phyloP scores from a whole-genome alignment of 495 filamentous ascomycete genomes.

The Patellaria atrata region DNA sequence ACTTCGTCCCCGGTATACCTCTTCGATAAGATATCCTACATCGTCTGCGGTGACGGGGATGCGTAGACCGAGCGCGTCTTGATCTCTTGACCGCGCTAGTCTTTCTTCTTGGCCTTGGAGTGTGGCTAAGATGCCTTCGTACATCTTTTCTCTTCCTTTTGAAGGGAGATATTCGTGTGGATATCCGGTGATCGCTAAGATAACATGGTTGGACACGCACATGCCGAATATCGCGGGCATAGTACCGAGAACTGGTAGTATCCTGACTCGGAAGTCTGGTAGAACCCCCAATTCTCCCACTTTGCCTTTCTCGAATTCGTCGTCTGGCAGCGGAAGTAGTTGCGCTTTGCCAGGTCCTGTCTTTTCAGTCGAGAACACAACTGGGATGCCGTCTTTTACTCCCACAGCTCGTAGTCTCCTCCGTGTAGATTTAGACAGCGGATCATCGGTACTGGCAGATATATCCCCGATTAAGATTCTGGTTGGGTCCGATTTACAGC shows the following conservation, averaged over 20 bases:
- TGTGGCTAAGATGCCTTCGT: slow-evolving; percentile 59
- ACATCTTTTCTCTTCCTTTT: slow-evolving; percentile 81
- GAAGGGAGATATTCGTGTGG: slow-evolving; percentile 67
- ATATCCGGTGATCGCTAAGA: slow-evolving; percentile 73
- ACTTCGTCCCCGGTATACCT: slow-evolving; percentile 75
- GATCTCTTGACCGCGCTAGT: slow-evolving; percentile 39
- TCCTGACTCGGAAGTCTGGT: slow-evolving; percentile 84
- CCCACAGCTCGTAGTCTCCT: slow-evolving; percentile 65
- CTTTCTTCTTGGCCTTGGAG: slow-evolving; percentile 68
- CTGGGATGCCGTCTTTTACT: slow-evolving; percentile 71
- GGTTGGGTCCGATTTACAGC: slow-evolving; percentile 93
- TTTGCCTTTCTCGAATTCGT: slow-evolving; percentile 76
- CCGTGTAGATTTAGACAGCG: slow-evolving; percentile 70
- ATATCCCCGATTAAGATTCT: slow-evolving; percentile 88
- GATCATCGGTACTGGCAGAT: slow-evolving; percentile 75
- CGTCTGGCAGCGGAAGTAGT: slow-evolving; percentile 71
- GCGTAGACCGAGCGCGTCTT: slow-evolving; percentile 55
- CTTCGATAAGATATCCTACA: slow-evolving; percentile 74
- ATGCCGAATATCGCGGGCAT: slow-evolving; percentile 97
- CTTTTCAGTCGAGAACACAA: slow-evolving; percentile 88
- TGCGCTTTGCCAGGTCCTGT: slow-evolving; percentile 82
- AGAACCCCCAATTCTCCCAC: slow-evolving; percentile 77
- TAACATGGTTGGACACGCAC: slow-evolving; percentile 77
- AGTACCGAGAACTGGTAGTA: slow-evolving; percentile 85
- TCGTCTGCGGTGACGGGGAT: slow-evolving; percentile 66